Evolutionary conservation across 2,329 filamentous ascomycete species (phyloP).

Genomic region (Neospermospora avenae): DNA sequence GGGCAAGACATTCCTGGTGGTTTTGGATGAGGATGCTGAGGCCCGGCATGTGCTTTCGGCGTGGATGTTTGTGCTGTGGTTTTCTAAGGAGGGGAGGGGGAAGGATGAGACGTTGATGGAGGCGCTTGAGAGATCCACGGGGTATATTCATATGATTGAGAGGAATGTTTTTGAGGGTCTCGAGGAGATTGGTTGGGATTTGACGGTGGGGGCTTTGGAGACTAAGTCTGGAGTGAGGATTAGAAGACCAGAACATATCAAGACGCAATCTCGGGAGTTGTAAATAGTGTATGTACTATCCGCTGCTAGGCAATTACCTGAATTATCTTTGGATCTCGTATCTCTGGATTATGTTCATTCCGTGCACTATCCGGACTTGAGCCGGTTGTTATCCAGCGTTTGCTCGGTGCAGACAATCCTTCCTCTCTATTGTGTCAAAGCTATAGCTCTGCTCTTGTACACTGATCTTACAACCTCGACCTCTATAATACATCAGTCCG

Average conservation of each 20-base stretch:
- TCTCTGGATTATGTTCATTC: too few species aligned
- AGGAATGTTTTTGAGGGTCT: constrained; percentile 35
- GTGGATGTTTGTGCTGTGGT: constrained; percentile 56
- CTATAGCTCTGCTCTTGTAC: background rate
- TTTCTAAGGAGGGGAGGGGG: constrained; percentile 30
- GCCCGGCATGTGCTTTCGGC: constrained; percentile 53
- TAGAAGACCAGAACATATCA: background rate
- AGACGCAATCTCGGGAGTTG: background rate
- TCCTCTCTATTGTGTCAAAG: background rate
- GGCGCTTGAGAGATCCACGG: constrained; percentile 6
- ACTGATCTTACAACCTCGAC: background rate
- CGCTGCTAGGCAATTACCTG: too few species aligned
- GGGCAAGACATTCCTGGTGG: constrained; percentile 50
- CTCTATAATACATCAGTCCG: background rate
- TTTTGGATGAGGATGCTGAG: constrained; percentile 57
- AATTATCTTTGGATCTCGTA: too few species aligned
- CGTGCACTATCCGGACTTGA: too few species aligned
- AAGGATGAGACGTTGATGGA: constrained; percentile 2
- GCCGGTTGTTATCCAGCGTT: background rate
- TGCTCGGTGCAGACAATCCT: background rate
- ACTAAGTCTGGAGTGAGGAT: constrained; percentile 48
- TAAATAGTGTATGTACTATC: too few species aligned
- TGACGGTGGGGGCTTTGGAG: constrained; percentile 62
- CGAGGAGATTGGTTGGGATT: constrained; percentile 59
- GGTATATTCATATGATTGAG: background rate